Evolutionary conservation across 257 asterid genomes (phyloP).

Genomic region (Ilex asprella): DNA sequence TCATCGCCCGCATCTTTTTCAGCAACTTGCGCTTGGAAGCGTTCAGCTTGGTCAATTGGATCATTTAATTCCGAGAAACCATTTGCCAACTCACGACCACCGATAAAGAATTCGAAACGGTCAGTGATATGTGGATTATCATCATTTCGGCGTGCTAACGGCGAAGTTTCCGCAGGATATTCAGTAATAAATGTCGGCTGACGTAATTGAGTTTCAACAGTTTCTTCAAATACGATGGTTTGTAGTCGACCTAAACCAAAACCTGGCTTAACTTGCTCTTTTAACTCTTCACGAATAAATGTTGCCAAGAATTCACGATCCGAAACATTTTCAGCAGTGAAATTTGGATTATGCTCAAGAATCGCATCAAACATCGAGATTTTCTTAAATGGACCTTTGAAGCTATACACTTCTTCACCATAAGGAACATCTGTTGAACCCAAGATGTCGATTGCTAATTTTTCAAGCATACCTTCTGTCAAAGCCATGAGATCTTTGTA

Average conservation of each 20-base stretch:
- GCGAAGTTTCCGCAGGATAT: neutral
- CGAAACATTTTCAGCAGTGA: neutral
- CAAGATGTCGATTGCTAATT: neutral
- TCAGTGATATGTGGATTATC: neutral
- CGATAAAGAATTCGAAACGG: neutral
- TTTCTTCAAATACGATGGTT: neutral
- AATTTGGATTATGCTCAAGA: neutral
- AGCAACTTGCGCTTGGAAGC: neutral
- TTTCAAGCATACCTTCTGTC: neutral
- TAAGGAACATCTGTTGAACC: neutral
- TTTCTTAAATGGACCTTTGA: neutral
- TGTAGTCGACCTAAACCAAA: neutral
- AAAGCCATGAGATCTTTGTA: neutral
- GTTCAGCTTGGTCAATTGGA: neutral
- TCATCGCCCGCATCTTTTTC: neutral
- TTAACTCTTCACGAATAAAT: neutral
- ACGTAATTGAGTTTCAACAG: neutral
- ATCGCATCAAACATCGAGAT: neutral
- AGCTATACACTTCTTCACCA: neutral
- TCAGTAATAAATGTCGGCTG: conserved; percentile 1
- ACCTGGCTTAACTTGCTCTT: neutral
- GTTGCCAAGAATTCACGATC: neutral
- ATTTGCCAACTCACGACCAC: neutral
- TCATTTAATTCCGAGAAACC: neutral
- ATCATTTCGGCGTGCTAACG: neutral